Evolutionary conservation across 2,329 filamentous ascomycete species (phyloP).

Genomic region (Cladosporium sphaerospermum): DNA sequence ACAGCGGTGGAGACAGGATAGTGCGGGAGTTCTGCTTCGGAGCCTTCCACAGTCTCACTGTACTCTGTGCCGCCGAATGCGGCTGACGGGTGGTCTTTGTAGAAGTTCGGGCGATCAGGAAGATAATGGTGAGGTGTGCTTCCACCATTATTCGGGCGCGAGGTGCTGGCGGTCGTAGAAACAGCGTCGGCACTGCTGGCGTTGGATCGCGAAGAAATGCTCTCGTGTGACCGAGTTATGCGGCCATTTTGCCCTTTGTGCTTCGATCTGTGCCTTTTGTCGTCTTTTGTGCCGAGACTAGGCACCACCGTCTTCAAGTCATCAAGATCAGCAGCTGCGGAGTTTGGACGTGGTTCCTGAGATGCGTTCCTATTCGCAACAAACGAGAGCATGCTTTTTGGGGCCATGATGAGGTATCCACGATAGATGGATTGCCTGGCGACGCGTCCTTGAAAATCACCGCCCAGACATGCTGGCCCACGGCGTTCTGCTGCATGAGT

Average conservation of each 20-base stretch:
- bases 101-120: not conserved
- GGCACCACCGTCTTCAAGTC: not conserved
- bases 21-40: not conserved
- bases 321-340: not conserved
- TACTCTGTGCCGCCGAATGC: not conserved
- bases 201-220: not conserved
- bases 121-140: not conserved
- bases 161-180: slow-evolving; percentile 8
- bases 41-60: not conserved
- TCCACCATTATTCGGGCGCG: not conserved
- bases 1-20: not conserved
- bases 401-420: not conserved
- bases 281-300: not conserved
- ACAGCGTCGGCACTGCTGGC: not conserved
- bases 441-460: not conserved
- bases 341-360: not conserved
- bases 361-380: not conserved
- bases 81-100: not conserved
- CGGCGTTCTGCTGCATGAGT: not conserved
- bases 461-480: slow-evolving; percentile 10
- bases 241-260: not conserved
- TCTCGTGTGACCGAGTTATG: not conserved
- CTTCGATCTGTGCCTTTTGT: not conserved
- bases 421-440: not conserved
- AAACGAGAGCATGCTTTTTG: not conserved